Evolutionary conservation across 2,329 filamentous ascomycete genomes (phyloP).

Genomic region (Ophiostoma sp.): DNA sequence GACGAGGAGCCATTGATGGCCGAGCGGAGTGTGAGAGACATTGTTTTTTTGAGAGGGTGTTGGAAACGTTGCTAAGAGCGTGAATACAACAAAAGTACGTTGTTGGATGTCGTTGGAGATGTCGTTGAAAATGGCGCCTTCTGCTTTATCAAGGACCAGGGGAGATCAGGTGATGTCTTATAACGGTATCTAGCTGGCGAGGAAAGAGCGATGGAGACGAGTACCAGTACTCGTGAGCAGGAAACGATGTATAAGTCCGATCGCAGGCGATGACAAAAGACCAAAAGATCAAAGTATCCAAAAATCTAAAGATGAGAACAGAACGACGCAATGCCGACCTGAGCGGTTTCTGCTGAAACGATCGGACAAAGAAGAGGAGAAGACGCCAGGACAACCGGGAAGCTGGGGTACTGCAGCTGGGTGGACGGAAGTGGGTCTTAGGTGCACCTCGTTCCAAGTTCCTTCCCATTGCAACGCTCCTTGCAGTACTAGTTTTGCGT

Average conservation of each 20-base stretch:
- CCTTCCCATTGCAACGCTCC: neutral
- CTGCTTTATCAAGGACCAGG: neutral
- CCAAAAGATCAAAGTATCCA: neutral
- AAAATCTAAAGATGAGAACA: neutral
- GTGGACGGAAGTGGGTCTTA: neutral
- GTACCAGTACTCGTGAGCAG: neutral
- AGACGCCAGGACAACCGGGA: neutral
- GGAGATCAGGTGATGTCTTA: neutral
- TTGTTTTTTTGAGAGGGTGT: conserved; percentile 24
- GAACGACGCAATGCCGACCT: neutral
- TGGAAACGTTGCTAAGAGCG: neutral
- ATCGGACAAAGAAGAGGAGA: neutral
- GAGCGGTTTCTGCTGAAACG: neutral
- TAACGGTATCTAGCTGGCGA: neutral
- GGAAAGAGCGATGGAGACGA: conserved; percentile 3
- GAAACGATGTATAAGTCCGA: neutral
- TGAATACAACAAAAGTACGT: neutral
- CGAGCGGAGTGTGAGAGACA: conserved; percentile 46
- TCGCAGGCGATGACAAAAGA: neutral
- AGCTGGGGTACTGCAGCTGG: neutral
- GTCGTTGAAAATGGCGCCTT: neutral
- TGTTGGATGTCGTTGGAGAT: neutral
- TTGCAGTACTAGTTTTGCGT: neutral
- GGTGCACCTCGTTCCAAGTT: neutral
- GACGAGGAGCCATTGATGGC: conserved; percentile 44